Conservation (phyloP, 768 basidiomycete genomes). For the Agaricus subrufescens region DNA sequence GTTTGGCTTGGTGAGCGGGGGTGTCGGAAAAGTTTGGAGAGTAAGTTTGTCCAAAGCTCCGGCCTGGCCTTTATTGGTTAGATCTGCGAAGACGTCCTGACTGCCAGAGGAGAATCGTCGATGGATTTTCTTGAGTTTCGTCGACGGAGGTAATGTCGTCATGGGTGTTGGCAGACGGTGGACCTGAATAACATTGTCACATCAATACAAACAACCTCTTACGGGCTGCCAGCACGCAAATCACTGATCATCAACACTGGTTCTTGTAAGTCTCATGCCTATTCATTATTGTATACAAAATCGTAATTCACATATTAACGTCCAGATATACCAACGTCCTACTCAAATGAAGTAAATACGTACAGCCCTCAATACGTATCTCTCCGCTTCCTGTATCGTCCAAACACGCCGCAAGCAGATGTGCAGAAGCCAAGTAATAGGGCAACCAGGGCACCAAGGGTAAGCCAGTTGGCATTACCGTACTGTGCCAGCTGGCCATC, state of each 20-base stretch:
- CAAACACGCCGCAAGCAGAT: constrained; percentile 61
- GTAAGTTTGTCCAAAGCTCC: background rate
- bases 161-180: background rate
- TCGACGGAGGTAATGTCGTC: constrained; percentile 1
- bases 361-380: constrained; percentile 16
- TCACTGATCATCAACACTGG: background rate
- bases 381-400: constrained; percentile 49
- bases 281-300: too few relatives aligned
- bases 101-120: constrained; percentile 7
- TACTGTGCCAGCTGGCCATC: constrained; percentile 46
- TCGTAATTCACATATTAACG: too few relatives aligned
- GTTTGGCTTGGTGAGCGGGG: background rate
- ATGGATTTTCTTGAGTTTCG: background rate
- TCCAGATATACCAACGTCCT: too few relatives aligned
- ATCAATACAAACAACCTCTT: background rate
- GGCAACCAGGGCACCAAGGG: constrained; percentile 66
- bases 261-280: too few relatives aligned
- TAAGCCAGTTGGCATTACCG: constrained; percentile 83
- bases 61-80: background rate
- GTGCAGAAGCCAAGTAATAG: constrained; percentile 65
- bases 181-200: background rate
- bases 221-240: too few relatives aligned
- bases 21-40: constrained; percentile 3
- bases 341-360: too few relatives aligned
- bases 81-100: background rate